Percentiles rank a stretch among this genome's conserved stretches.
phyloP scores from a whole-genome alignment of 371 early-diverging fungal genomes.

The Polyrhizophydium stewartii region DNA sequence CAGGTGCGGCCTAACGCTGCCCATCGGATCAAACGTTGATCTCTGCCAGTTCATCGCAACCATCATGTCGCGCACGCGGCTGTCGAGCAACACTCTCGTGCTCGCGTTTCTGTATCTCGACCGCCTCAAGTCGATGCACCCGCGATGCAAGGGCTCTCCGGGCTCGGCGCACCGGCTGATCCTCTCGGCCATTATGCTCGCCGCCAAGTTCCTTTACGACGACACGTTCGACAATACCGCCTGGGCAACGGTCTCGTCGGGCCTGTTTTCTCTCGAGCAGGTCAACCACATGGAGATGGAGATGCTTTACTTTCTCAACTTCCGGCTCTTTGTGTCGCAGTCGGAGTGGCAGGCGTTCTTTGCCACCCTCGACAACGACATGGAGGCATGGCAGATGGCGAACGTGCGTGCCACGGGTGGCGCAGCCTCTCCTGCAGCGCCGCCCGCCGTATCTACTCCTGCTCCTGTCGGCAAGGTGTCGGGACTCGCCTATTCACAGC shows the following conservation, averaged over 20 bases:
- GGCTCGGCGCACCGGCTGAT: conserved; percentile 55
- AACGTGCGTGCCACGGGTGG: no score
- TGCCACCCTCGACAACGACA: neutral
- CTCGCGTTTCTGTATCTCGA: conserved; percentile 52
- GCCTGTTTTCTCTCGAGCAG: conserved; percentile 48
- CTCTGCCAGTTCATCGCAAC: conserved; percentile 15
- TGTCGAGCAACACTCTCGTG: conserved; percentile 40
- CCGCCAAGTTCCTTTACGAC: conserved; percentile 59
- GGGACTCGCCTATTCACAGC: no score
- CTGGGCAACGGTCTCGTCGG: conserved; percentile 55
- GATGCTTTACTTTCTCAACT: conserved; percentile 52
- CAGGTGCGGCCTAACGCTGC: conserved; percentile 4
- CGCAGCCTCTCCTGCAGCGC: no score
- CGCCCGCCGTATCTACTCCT: no score
- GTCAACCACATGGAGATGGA: conserved; percentile 66
- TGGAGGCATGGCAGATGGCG: no score
- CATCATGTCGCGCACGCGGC: conserved; percentile 48
- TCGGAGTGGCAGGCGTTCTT: conserved; percentile 39
- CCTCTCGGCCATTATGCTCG: conserved; percentile 53
- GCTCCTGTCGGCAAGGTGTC: no score
- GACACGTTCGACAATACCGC: conserved; percentile 64
- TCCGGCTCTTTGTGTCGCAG: conserved; percentile 42
- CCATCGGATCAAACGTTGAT: neutral
- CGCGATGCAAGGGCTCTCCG: conserved; percentile 40
- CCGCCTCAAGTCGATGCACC: conserved; percentile 50